Evolutionary conservation across 2,329 filamentous ascomycete species (phyloP), one percentile per base, ranked within the genome.

Genomic region (Neurospora sp.): DNA sequence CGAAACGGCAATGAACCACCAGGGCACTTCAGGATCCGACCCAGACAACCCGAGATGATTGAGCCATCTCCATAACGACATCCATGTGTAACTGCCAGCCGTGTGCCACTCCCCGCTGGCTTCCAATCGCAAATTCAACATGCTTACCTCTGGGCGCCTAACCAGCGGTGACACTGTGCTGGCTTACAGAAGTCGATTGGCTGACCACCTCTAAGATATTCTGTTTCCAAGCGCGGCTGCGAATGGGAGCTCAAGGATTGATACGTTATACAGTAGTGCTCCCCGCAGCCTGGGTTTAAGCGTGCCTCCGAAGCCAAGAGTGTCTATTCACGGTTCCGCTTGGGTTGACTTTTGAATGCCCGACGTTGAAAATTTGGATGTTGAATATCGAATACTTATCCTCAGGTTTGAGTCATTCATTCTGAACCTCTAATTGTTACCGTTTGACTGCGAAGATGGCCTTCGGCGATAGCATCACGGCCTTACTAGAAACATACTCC

Each of bases 401-500:
- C 52, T n/a, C 6, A 28, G 6, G 15, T n/a, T 62, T n/a, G 28
- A 62, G 52, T 33, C 52, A 33, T 62, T 6, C 52, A 62, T 62
- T 33, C 15, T 36, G 15, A 62, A 33, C 5, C 15, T 36, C 15
- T 15, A 3, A 10, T 62, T 62, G 52, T 8, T 36, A 10, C 52
- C 15, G 15, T n/a, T 62, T 15, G 4, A 17, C 52, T 36, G 8
- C n/a, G 23, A 75, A 52, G n/a, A 79, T 79, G 78, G 74, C 79
- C 41, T 84, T 87, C 72, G 80, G 82, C 68, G 77, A 80, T 67
- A 79, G 79, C 19, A 80, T 86, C 65, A 76, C 77, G 4, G 80
- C 80, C 8, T 78, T 87, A 15, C 76, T 86, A 19, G 80, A 83
- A 66, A 82, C 82, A 12, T 87, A 86, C 70, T 79, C 80, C 67